Evolutionary conservation across 179 eudicot genomes (phyloP), one percentile per base, ranked within the genome.

Genomic region (Silene vulgaris): DNA sequence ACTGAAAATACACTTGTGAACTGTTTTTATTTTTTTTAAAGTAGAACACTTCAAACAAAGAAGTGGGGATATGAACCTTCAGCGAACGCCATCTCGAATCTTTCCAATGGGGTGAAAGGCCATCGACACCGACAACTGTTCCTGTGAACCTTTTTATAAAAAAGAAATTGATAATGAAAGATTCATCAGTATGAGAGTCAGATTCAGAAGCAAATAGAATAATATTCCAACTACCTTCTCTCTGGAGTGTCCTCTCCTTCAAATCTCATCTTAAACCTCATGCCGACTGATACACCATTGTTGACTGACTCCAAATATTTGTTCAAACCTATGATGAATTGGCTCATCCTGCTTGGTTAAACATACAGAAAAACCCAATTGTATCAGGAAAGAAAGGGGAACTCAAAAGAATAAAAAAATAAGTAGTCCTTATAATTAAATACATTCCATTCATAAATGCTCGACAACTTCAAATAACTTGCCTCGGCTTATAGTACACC

Each of bases 191-290:
- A 8, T 16, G 19, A 12, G 60, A 19, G 20, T 16, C 12, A 16
- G 68, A 13, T 54, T 23, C 9, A 8, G 65, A 45, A 71, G 1
- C 21, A 60, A 28, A 13, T 57, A 60, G 16, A 63, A 3, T 30
- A 4, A 40, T n/a, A 16, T 56, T 16, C 26, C 4, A 1, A 43
- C 32, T 84, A 90, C 99, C 92, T 91, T 87, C 94, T 89, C 84
- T 93, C 99, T 0, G 96, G 97, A 69, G 88, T 73, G 77, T 96
- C 98, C 66, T 96, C 99, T 64, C 97, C 99, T 82, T 96, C 98
- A 64, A 96, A 96, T 77, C 84, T 84, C 99, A 93, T 96, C 77
- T 79, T 91, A 78, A 96, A 91, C 68, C 98, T 87, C 96, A 85
- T 88, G 43, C 99, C 97, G 57, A 93, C 88, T 16, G 91, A 65